Evolutionary conservation across 495 filamentous ascomycete species (phyloP), one percentile per base, ranked within the genome.

Genomic region (Opeltia flavorubescens): DNA sequence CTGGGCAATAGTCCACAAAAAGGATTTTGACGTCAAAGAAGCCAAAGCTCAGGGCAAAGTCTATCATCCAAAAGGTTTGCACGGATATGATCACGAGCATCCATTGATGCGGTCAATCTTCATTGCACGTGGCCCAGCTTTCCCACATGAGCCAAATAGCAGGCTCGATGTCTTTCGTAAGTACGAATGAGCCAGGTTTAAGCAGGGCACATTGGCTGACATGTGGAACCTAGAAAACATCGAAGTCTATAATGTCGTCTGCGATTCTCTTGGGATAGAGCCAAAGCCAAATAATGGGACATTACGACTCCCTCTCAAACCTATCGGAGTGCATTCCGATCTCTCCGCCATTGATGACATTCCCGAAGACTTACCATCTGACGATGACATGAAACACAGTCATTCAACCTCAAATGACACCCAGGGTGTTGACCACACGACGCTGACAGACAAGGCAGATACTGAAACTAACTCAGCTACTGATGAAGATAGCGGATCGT

Each of bases 171-270:
- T 65, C n/a, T 95, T 95, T 62, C 86, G 85, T 91, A 70, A 75
- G 85, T 76, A 26, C 5, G 51, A 55, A 34, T 59, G 7, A 5
- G 13, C 61, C 0, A 60, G 52, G 24, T 66, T n/a, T 66, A 12
- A 7, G 15, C 5, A 12, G 5, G 9, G n/a, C 5, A 0, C 21
- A 20, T 9, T 34, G 15, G 28, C 36, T 28, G 17, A 27, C 2
- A 42, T 21, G 36, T 42, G 21, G 44, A 26, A 20, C 2, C 13
- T 15, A 86, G 82, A 91, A 75, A 99, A 99, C 50, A 84, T 71
- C 47, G 88, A 99, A 53, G 85, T 99, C 1, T 96, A 96, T 59
- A 93, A 94, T 53, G 84, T 96, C 43, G 60, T 99, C 27, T 96
- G 70, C 44, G 69, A 72, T 43, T 66, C 65, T 18, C 46, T 74